Percentiles rank a stretch among this genome's conserved stretches.
Conservation (phyloP, 371 early-diverging fungal species). For the Mortierella sp. region DNA sequence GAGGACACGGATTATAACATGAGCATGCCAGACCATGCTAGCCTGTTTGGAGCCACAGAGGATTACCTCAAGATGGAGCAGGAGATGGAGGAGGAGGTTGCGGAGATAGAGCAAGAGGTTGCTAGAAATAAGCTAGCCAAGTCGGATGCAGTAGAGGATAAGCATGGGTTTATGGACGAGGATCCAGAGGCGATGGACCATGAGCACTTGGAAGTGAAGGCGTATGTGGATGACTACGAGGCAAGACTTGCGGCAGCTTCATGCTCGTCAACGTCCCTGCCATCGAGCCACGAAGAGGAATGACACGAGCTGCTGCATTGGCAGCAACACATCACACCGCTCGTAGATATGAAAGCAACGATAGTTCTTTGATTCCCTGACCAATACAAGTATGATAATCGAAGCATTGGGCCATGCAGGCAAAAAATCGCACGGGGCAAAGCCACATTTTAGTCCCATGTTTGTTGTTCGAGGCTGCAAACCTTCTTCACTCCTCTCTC, state of each 20-base stretch:
- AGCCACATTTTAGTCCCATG: no score
- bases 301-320: no score
- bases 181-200: slow-evolving; percentile 19
- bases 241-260: slow-evolving; percentile 32
- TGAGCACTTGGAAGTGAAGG: slow-evolving; percentile 38
- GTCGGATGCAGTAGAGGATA: slow-evolving; percentile 5
- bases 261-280: slow-evolving; percentile 25
- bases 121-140: not conserved
- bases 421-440: no score
- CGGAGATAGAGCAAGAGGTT: not conserved
- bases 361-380: no score
- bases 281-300: slow-evolving; percentile 24
- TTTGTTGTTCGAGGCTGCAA: no score
- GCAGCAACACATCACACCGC: no score
- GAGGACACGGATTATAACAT: slow-evolving; percentile 27
- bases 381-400: no score
- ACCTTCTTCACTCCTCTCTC: no score
- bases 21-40: slow-evolving; percentile 37
- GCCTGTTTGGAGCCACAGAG: slow-evolving; percentile 37
- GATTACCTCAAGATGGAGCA: slow-evolving; percentile 36
- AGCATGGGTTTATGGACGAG: slow-evolving; percentile 35
- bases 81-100: slow-evolving; percentile 6
- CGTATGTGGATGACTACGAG: slow-evolving; percentile 37
- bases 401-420: no score
- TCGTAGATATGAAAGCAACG: no score